A percentile compares a stretch with the other conserved stretches of the same genome.
phyloP scores from a whole-genome alignment of 108 stramenopile species.

The Discostella pseudostelligera region DNA sequence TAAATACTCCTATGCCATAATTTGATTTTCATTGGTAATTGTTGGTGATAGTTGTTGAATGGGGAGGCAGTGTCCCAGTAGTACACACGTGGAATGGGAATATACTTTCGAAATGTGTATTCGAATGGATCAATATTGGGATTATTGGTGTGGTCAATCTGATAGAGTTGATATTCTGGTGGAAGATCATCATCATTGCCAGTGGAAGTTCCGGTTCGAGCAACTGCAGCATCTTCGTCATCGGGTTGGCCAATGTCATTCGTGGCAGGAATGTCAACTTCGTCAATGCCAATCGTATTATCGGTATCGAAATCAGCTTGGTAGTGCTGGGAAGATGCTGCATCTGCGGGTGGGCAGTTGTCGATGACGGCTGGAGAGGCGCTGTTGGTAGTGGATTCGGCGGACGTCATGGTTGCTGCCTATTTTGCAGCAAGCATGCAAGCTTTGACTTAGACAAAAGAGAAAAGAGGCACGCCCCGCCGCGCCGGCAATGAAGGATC shows the following conservation, averaged over 20 bases:
- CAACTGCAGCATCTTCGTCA: no score
- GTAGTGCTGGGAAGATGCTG: not conserved
- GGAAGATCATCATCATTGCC: conserved; percentile 18
- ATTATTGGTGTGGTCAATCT: conserved; percentile 49
- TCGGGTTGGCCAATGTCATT: not conserved
- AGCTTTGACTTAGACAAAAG: not conserved
- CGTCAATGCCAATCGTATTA: no score
- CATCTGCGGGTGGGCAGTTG: not conserved
- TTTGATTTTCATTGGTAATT: conserved; percentile 44
- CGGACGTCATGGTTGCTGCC: not conserved
- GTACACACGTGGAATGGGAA: conserved; percentile 60
- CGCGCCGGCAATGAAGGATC: no score
- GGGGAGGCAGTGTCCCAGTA: conserved; percentile 53
- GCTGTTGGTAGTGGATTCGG: not conserved
- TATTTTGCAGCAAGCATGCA: no score
- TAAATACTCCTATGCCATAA: conserved; percentile 55
- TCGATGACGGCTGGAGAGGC: not conserved
- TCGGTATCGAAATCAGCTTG: no score
- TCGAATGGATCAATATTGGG: conserved; percentile 63
- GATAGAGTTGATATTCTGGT: conserved; percentile 40
- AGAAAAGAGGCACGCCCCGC: conserved; percentile 4
- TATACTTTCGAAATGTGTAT: conserved; percentile 52
- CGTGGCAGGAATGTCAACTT: not conserved
- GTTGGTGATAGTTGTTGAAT: conserved; percentile 31
- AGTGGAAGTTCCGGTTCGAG: not conserved